Base-by-base conservation (phyloP, 1,139 yeast genomes). In the Candida anutae region DNA sequence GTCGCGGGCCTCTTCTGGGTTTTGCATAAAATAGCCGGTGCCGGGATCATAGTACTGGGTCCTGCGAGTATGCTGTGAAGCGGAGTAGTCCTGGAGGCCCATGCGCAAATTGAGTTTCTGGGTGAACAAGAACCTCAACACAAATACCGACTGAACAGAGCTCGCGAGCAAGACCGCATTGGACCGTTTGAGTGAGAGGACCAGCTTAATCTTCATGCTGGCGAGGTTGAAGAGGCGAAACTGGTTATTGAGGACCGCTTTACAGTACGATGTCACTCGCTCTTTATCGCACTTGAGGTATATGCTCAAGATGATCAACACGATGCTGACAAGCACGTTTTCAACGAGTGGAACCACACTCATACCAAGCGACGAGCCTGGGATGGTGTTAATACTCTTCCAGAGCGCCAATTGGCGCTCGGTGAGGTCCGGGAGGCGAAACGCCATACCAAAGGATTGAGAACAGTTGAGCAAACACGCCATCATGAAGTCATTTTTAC, bases 381-480 rank as follows among this genome's bases (percentile, higher is more conserved):
- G n/a, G n/a, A n/a, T n/a, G n/a, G n/a, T n/a, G n/a, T n/a, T n/a
- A 23, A 44, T 39, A 19, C 42, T 43, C 15, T 44, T 35, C 57
- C 62, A 61, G 18, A 45, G 43, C 6, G 35, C 31, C 20, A 48
- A 36, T 35, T 62, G 68, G 20, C 43, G 38, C 14, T 42, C 40
- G 2, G 40, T 20, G 13, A 37, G 30, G 8, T 40, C 29, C 15
- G 39, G 34, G 13, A 27, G 22, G 8, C 10, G 8, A 5, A 16
- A 10, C n/a, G 25, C 14, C 14, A 22, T 13, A 6, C 16, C 16
- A 11, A 6, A 10, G 11, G 8, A 5, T 8, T 10, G 6, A 3
- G 60, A 50, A 35, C 66, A 59, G 30, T 46, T 48, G 16, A 61
- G 34, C 13, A 62, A 39, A 33, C 67, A 57, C 23, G 51, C 43